Percentiles rank a stretch among this genome's conserved stretches.
These are phyloP conservation scores for Lepidium sativum DNA, from an alignment of 345 rosid genomes.

Conservation along the genomic window DNA sequence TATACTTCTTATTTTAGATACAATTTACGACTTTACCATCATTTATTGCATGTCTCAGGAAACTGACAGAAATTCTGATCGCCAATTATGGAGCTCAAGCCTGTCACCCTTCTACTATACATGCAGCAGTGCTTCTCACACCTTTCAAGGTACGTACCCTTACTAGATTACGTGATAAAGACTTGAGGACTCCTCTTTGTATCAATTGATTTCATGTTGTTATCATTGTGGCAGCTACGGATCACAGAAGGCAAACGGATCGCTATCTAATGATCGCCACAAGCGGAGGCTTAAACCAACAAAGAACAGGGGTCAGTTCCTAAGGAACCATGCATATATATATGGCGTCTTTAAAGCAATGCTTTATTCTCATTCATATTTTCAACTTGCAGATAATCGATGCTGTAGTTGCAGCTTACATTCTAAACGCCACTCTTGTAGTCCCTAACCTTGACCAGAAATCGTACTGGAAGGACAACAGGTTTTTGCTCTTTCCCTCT, in stretches of 20 bases:
- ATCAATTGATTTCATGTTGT: neutral
- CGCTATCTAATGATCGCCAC: slow-evolving; percentile 77
- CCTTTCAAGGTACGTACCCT: slow-evolving; percentile 42
- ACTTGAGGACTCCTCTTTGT: neutral
- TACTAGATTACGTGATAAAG: too few species aligned
- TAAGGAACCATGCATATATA: neutral
- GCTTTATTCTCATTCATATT: neutral
- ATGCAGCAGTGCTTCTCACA: slow-evolving; percentile 61
- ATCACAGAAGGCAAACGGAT: slow-evolving; percentile 39
- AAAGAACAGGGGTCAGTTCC: slow-evolving; percentile 76
- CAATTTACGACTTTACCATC: too few species aligned
- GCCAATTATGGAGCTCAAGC: slow-evolving; percentile 61
- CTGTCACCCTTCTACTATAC: slow-evolving; percentile 53
- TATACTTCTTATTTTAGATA: too few species aligned
- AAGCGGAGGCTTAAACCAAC: slow-evolving; percentile 94
- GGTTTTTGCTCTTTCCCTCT: slow-evolving; percentile 29
- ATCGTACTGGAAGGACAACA: slow-evolving; percentile 87
- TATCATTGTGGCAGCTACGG: slow-evolving; percentile 35
- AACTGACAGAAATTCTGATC: slow-evolving; percentile 38
- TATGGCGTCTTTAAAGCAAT: too few species aligned
- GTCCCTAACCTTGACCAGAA: slow-evolving; percentile 81
- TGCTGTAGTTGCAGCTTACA: slow-evolving; percentile 88
- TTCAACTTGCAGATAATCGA: slow-evolving; percentile 58
- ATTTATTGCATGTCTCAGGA: slow-evolving; percentile 28
- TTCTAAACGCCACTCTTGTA: slow-evolving; percentile 84